Conservation (phyloP, 495 filamentous ascomycete genomes). For the Articulospora tetracladia region DNA sequence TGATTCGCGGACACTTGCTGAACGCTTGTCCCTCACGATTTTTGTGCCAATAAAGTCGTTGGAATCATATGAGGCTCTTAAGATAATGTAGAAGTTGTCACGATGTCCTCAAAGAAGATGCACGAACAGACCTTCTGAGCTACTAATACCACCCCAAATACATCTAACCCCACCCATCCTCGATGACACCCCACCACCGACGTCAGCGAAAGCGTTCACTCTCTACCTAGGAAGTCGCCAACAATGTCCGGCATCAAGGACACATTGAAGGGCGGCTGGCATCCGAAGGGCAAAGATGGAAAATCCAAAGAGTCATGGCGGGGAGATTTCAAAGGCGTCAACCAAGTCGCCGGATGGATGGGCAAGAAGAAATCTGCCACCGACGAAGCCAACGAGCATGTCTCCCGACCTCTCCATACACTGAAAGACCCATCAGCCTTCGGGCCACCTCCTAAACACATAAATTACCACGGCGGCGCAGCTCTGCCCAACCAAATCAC, state of each 20-base stretch:
- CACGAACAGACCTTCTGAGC: not conserved
- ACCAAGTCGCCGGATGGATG: conserved; percentile 55
- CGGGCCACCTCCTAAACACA: conserved; percentile 76
- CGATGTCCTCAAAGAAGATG: not conserved
- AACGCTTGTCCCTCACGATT: no score
- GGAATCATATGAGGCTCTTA: not conserved
- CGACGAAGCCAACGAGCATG: conserved; percentile 19
- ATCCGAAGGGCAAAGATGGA: conserved; percentile 53
- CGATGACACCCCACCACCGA: not conserved
- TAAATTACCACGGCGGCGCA: conserved; percentile 48
- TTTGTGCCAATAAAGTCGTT: not conserved
- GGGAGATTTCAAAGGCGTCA: conserved; percentile 55
- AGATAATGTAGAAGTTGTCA: no score
- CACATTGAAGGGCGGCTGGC: conserved; percentile 54
- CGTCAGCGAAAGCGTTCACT: not conserved
- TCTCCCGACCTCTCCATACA: conserved; percentile 62
- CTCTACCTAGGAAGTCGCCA: not conserved
- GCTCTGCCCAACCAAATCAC: conserved; percentile 44
- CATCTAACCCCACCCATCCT: not conserved
- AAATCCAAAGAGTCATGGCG: conserved; percentile 52
- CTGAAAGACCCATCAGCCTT: conserved; percentile 83
- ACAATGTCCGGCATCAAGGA: conserved; percentile 34
- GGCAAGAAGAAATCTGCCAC: conserved; percentile 48
- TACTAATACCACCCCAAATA: not conserved
- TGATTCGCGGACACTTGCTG: no score